A percentile compares a stretch with the other conserved stretches of the same genome.
Conservation (phyloP, 345 rosid species). For the Acer saccharum region DNA sequence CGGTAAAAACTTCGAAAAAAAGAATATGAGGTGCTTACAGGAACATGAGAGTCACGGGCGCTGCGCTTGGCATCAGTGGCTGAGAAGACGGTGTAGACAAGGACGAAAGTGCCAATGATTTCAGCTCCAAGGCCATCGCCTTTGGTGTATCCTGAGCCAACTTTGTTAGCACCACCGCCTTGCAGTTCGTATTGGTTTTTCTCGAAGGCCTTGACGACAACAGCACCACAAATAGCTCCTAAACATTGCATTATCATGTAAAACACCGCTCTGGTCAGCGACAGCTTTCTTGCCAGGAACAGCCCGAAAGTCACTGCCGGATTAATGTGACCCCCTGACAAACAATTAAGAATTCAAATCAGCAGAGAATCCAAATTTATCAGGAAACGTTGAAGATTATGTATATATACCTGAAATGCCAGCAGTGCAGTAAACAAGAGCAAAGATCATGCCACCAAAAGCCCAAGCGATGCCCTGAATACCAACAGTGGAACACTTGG, state of each 20-base stretch:
- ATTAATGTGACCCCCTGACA: slow-evolving; percentile 50
- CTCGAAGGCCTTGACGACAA: slow-evolving; percentile 41
- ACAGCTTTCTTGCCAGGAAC: slow-evolving; percentile 48
- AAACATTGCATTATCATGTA: slow-evolving; percentile 49
- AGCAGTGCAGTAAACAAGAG: slow-evolving; percentile 45
- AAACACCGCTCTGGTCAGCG: slow-evolving; percentile 42
- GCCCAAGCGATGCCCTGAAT: slow-evolving; percentile 50
- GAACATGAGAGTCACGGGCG: slow-evolving; percentile 54
- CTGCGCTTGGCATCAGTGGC: slow-evolving; percentile 53
- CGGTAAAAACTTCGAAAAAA: too few species aligned
- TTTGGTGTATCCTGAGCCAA: slow-evolving; percentile 34
- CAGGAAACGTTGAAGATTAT: neutral
- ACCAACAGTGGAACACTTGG: slow-evolving; percentile 41
- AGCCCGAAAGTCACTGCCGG: slow-evolving; percentile 53
- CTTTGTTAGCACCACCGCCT: slow-evolving; percentile 46
- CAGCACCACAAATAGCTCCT: slow-evolving; percentile 48
- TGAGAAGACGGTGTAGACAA: slow-evolving; percentile 55
- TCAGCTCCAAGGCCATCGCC: slow-evolving; percentile 44
- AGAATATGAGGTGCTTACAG: slow-evolving; percentile 27
- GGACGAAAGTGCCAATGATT: slow-evolving; percentile 45
- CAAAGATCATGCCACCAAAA: slow-evolving; percentile 51
- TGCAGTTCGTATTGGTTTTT: slow-evolving; percentile 26
- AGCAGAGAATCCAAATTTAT: too few species aligned
- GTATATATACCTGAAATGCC: slow-evolving; percentile 40
- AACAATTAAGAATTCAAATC: too few species aligned